These are phyloP conservation scores for Rhodotorula sphaerocarpa DNA, from an alignment of 768 basidiomycete genomes.

Conservation along the genomic window DNA sequence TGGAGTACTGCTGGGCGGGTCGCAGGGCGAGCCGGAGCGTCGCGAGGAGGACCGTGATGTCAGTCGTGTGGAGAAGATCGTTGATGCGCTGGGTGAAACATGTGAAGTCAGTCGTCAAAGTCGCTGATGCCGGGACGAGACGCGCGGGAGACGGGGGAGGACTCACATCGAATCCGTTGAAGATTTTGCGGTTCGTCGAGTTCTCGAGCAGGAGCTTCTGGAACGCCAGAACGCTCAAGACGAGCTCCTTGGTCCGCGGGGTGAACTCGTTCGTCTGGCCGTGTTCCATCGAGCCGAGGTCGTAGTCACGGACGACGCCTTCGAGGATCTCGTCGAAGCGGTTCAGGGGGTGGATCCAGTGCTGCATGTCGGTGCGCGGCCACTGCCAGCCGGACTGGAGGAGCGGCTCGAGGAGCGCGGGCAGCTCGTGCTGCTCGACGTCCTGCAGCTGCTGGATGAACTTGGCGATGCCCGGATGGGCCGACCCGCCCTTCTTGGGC, in stretches of 20 bases:
- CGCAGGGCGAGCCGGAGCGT: constrained; percentile 78
- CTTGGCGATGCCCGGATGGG: constrained; percentile 51
- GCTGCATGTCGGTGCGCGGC: constrained; percentile 91
- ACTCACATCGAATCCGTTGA: constrained; percentile 89
- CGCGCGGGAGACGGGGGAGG: too few species aligned
- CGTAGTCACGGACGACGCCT: constrained; percentile 70
- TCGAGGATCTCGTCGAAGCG: constrained; percentile 86
- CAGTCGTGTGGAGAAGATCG: constrained; percentile 74
- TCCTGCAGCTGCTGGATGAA: constrained; percentile 64
- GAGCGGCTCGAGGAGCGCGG: constrained; percentile 59
- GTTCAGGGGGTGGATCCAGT: constrained; percentile 93
- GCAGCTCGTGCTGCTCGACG: constrained; percentile 64
- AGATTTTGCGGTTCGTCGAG: constrained; percentile 94
- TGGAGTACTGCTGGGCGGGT: constrained; percentile 89
- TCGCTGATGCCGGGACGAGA: too few species aligned
- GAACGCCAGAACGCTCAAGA: constrained; percentile 78
- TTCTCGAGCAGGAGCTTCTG: constrained; percentile 87
- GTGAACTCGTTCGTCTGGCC: constrained; percentile 73
- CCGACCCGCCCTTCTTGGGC: constrained; percentile 28
- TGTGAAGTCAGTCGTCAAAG: too few species aligned
- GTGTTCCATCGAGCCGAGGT: constrained; percentile 55
- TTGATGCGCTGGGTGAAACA: constrained; percentile 64
- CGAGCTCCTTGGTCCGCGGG: constrained; percentile 59
- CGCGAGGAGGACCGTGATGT: constrained; percentile 76
- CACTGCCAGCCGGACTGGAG: constrained; percentile 60